Percentiles rank a stretch among this genome's conserved stretches.
Evolutionary conservation across 495 filamentous ascomycete species (phyloP).

Genomic region (Xanthoparmelia taractica): DNA sequence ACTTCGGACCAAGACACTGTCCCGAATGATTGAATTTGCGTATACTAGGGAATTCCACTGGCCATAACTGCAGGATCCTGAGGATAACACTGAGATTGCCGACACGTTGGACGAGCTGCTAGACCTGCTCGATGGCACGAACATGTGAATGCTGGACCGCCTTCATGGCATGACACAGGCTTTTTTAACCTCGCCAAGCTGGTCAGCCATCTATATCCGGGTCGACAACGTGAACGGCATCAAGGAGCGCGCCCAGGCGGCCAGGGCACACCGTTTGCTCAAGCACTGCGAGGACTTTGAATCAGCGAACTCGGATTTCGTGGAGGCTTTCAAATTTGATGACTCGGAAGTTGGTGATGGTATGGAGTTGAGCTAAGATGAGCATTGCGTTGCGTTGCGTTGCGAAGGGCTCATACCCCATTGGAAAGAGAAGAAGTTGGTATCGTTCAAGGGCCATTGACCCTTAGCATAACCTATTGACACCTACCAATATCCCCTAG

Average conservation of each 20-base stretch:
- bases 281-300: constrained; percentile 18
- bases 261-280: constrained; percentile 10
- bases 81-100: constrained; percentile 19
- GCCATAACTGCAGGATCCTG: constrained; percentile 13
- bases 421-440: too few relatives aligned
- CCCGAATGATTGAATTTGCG: constrained; percentile 27
- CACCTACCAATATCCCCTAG: too few relatives aligned
- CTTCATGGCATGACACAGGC: constrained; percentile 12
- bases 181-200: constrained; percentile 8
- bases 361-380: neutral
- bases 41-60: constrained; percentile 24
- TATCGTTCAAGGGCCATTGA: too few relatives aligned
- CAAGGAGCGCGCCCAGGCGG: constrained; percentile 12
- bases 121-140: constrained; percentile 23
- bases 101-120: constrained; percentile 20
- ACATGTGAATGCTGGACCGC: constrained; percentile 15
- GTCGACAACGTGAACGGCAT: constrained; percentile 20
- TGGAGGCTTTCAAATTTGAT: neutral
- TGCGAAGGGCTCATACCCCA: too few relatives aligned
- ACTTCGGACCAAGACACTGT: constrained; percentile 18
- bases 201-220: constrained; percentile 13
- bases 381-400: too few relatives aligned
- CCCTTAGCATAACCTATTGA: too few relatives aligned
- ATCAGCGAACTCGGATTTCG: constrained; percentile 6
- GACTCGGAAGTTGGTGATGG: neutral